Conservation (phyloP, 306 rosid species). For the Clitoria ternatea region DNA sequence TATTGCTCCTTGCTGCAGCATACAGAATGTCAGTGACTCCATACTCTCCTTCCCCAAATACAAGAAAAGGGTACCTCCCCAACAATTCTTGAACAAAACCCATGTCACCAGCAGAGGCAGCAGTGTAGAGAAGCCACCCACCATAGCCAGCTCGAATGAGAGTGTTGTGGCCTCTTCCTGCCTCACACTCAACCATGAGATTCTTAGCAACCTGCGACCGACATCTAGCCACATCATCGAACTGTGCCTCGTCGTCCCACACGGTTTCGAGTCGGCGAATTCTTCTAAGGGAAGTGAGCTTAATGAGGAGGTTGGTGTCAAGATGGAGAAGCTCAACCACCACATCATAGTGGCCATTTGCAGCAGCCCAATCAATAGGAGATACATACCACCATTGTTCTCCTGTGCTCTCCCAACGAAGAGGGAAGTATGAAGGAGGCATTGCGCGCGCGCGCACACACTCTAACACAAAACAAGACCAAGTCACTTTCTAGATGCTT, state of each 20-base stretch:
- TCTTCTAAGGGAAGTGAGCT: constrained; percentile 84
- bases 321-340: constrained; percentile 86
- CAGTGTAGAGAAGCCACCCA: constrained; percentile 95
- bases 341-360: constrained; percentile 77
- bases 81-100: constrained; percentile 57
- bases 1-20: constrained; percentile 81
- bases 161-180: constrained; percentile 44
- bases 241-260: constrained; percentile 76
- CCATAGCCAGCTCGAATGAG: constrained; percentile 90
- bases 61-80: constrained; percentile 54
- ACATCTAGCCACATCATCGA: constrained; percentile 57
- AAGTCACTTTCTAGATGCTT: neutral
- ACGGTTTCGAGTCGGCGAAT: constrained; percentile 90
- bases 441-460: too few species aligned
- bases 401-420: constrained; percentile 89
- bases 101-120: constrained; percentile 85
- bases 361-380: constrained; percentile 90
- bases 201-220: constrained; percentile 65
- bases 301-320: constrained; percentile 78
- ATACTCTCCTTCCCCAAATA: constrained; percentile 89
- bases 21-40: constrained; percentile 80
- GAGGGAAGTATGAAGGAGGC: constrained; percentile 65
- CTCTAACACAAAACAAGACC: too few species aligned
- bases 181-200: constrained; percentile 58
- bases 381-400: constrained; percentile 98